phyloP scores from a whole-genome alignment of 768 basidiomycete genomes.

The Plicaturopsis crispa region DNA sequence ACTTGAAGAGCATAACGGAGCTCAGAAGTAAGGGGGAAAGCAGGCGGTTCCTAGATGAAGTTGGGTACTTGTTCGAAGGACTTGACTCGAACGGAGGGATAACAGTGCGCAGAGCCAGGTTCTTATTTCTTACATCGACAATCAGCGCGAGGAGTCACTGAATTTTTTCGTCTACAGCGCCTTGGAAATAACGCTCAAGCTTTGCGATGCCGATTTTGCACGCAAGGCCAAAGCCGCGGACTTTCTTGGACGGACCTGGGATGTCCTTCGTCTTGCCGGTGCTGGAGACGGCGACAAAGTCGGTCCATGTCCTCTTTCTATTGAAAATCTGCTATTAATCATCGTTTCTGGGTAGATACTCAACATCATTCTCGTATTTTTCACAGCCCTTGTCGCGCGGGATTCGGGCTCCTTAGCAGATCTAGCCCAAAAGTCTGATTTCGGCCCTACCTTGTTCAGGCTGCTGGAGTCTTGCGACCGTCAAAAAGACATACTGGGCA shows the following conservation, averaged over 20 bases:
- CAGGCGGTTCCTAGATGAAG: slow-evolving; percentile 73
- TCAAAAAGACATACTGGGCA: slow-evolving; percentile 42
- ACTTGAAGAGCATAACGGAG: slow-evolving; percentile 75
- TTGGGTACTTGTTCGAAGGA: slow-evolving; percentile 82
- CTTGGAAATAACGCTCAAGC: slow-evolving; percentile 65
- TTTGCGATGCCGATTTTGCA: slow-evolving; percentile 69
- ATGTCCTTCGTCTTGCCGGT: slow-evolving; percentile 49
- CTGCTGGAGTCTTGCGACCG: slow-evolving; percentile 27
- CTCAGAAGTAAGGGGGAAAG: slow-evolving; percentile 75
- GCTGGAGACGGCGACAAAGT: slow-evolving; percentile 57
- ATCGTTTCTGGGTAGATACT: slow-evolving; percentile 37
- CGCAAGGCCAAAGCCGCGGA: slow-evolving; percentile 75
- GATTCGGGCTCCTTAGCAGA: slow-evolving; percentile 50
- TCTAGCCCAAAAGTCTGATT: slow-evolving; percentile 30
- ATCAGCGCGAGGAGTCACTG: neutral
- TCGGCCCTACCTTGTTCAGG: slow-evolving; percentile 35
- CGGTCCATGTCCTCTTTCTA: slow-evolving; percentile 15
- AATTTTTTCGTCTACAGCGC: slow-evolving; percentile 37
- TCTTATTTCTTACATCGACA: slow-evolving; percentile 4
- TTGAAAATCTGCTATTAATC: neutral
- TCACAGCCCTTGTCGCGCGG: slow-evolving; percentile 53
- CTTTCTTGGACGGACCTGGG: slow-evolving; percentile 64
- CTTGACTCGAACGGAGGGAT: slow-evolving; percentile 45
- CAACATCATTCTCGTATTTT: slow-evolving; percentile 55
- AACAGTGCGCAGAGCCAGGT: slow-evolving; percentile 66